A percentile compares a stretch with the other conserved stretches of the same genome.
phyloP scores from a whole-genome alignment of 441 rosid genomes.

The Gossypium davidsonii region DNA sequence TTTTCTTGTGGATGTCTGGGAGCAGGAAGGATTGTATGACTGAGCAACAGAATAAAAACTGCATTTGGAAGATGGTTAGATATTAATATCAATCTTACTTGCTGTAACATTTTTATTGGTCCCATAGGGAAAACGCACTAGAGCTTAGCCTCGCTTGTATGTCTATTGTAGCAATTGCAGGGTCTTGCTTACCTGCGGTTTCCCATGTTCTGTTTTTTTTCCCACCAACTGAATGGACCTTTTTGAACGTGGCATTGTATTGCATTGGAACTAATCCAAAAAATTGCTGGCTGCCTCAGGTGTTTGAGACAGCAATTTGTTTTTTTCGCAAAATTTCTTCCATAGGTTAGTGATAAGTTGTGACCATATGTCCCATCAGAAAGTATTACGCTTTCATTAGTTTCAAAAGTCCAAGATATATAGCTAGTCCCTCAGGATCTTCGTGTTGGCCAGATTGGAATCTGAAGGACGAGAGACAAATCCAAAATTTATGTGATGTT shows the following conservation, averaged over 20 bases:
- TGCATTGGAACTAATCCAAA: constrained; percentile 12
- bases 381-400: neutral
- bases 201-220: neutral
- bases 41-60: constrained; percentile 20
- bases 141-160: constrained; percentile 15
- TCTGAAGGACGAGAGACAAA: neutral
- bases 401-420: neutral
- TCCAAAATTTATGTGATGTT: neutral
- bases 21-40: constrained; percentile 87
- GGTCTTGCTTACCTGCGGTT: constrained; percentile 14
- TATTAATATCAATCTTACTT: constrained; percentile 3
- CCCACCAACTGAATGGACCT: constrained; percentile 7
- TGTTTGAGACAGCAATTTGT: constrained; percentile 11
- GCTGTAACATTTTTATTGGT: constrained; percentile 21
- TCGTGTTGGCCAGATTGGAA: neutral
- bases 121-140: constrained; percentile 5
- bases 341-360: neutral
- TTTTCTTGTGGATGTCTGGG: constrained; percentile 88
- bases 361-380: neutral
- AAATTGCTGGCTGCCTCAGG: constrained; percentile 11
- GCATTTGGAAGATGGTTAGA: constrained; percentile 21
- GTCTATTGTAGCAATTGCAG: constrained; percentile 24
- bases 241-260: constrained; percentile 18
- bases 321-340: neutral
- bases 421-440: neutral